Evolutionary conservation across 306 rosid genomes (phyloP).

Genomic region (Lithocarpus polystachyus): DNA sequence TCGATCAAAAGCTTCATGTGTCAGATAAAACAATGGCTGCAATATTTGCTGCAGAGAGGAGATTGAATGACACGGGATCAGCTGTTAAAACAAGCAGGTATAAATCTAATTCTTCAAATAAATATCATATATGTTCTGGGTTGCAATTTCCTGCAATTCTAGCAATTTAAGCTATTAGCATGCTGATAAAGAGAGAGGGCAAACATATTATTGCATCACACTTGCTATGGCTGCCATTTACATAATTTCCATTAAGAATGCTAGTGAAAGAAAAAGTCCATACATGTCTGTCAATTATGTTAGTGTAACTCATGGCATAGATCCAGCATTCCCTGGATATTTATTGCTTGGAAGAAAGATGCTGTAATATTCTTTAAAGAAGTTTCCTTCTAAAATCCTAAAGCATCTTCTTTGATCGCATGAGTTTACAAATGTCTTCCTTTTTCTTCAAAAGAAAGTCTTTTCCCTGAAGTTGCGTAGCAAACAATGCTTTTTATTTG

Average conservation of each 20-base stretch:
- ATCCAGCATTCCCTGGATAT: not conserved
- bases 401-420: not conserved
- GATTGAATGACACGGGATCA: constrained; percentile 84
- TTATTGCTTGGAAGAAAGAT: not conserved
- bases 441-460: not conserved
- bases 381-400: not conserved
- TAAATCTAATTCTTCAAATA: not conserved
- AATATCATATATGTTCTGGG: not conserved
- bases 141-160: not conserved
- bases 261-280: not conserved
- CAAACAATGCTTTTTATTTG: not conserved
- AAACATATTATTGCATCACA: too few relatives aligned
- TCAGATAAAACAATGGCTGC: constrained; percentile 97
- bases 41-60: constrained; percentile 81
- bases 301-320: not conserved
- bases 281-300: not conserved
- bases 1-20: constrained; percentile 84
- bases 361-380: not conserved
- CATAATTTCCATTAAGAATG: not conserved
- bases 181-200: not conserved
- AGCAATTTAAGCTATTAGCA: not conserved
- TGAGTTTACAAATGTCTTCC: not conserved
- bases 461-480: too few relatives aligned
- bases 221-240: too few relatives aligned
- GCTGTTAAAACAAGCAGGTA: constrained; percentile 96